Evolutionary conservation across 2,329 filamentous ascomycete species (phyloP).

Genomic region (Paracoccidioides brasiliensis): DNA sequence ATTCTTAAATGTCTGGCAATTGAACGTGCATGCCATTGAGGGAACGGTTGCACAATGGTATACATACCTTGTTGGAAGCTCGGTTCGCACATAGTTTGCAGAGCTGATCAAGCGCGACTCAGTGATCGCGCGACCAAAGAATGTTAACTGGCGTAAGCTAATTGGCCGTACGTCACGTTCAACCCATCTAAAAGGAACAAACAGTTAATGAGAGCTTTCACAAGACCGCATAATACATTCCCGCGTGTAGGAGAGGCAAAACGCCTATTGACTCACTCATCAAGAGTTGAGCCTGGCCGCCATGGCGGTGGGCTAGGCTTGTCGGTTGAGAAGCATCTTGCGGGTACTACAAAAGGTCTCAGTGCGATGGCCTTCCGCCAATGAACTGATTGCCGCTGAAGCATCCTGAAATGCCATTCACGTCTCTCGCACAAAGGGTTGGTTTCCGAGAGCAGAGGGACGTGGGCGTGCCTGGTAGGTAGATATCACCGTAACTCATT

Average conservation of each 20-base stretch:
- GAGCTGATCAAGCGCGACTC: conserved; percentile 82
- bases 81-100: conserved; percentile 92
- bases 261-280: conserved; percentile 37
- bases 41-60: background rate
- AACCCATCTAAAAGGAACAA: conserved; percentile 57
- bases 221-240: background rate
- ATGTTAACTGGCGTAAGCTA: conserved; percentile 88
- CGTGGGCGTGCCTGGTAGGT: background rate
- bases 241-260: background rate
- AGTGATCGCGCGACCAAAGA: conserved; percentile 87
- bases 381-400: conserved; percentile 22
- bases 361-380: conserved; percentile 19
- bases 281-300: conserved; percentile 45
- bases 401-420: conserved; percentile 26
- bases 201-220: background rate
- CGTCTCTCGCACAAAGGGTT: conserved; percentile 8
- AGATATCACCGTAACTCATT: conserved; percentile 2
- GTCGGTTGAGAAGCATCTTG: conserved; percentile 17
- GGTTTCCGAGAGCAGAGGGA: background rate
- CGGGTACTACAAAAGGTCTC: conserved; percentile 9
- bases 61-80: conserved; percentile 67
- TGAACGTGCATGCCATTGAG: background rate
- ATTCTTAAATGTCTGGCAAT: background rate
- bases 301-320: conserved; percentile 35
- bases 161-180: conserved; percentile 87